Evolutionary conservation across 1,139 yeast genomes (phyloP), one percentile per base, ranked within the genome.

Genomic region (Kurtzmaniella natalensis): DNA sequence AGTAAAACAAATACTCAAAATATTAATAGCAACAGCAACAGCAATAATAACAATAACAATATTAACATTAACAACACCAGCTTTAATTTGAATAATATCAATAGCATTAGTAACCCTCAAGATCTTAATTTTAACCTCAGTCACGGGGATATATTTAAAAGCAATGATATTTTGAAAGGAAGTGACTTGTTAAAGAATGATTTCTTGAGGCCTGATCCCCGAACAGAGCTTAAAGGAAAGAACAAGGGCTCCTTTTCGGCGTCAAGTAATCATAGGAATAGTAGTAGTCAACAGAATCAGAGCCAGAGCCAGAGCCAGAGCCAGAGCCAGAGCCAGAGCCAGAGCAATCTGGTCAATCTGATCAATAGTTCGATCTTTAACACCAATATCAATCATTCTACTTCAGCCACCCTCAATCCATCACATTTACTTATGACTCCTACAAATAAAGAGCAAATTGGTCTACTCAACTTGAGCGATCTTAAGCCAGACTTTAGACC

Each of bases 391-490:
- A 21, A 21, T 9, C 9, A 21, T 8, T 21, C n/a, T 9, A n/a
- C 23, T 9, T 10, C 4, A 10, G 40, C 53, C 10, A 53, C 61
- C 1, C 42, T 57, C 25, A 58, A 56, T 33, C 64, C 64, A 3
- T 50, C 57, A 0, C 51, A 50, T 37, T 38, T 56, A 16, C 40
- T 55, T 15, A 53, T 50, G 30, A 39, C 50, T 3, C 28, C 37
- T n/a, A 24, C 42, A 22, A 43, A 33, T 17, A 38, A 35, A 16
- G 33, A 35, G 18, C 13, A 20, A 21, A n/a, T n/a, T n/a, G 29
- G 21, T 15, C 18, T 26, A 17, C 26, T 26, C n/a, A 26, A 26
- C 17, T 8, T 26, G 21, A 26, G 11, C 14, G 29, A 26, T 4
- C 11, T 26, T 4, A 26, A 18, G 8, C 19, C 29, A 9, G 29